A percentile compares a stretch with the other conserved stretches of the same genome.
These are phyloP conservation scores for Peronosclerospora sorghi DNA, from an alignment of 352 stramenopile species.

Conservation along the genomic window DNA sequence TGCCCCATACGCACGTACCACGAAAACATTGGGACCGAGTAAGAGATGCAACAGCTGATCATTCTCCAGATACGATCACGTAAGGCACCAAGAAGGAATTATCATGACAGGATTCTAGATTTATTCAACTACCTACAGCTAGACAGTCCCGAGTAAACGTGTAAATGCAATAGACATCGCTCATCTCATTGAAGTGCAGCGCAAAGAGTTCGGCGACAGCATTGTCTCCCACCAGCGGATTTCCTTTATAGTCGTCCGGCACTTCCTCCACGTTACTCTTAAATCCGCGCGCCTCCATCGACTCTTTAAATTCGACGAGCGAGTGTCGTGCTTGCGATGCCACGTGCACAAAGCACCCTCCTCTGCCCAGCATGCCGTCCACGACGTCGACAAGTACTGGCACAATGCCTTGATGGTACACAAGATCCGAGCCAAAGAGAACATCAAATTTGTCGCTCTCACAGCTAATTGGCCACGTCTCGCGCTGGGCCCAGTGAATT, in stretches of 20 bases:
- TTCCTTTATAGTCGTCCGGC: constrained; percentile 75
- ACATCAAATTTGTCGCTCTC: constrained; percentile 46
- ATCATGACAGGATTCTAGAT: constrained; percentile 9
- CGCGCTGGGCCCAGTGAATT: constrained; percentile 71
- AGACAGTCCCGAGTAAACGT: constrained; percentile 45
- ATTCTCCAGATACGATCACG: constrained; percentile 9
- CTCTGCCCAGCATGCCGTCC: constrained; percentile 40
- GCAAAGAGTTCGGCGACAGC: constrained; percentile 60
- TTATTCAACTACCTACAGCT: constrained; percentile 17
- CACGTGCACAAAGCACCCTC: constrained; percentile 68
- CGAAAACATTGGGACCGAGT: constrained; percentile 3
- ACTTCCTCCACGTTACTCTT: constrained; percentile 48
- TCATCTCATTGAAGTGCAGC: constrained; percentile 87
- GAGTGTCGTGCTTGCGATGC: constrained; percentile 72
- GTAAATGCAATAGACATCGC: constrained; percentile 82
- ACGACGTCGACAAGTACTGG: constrained; percentile 69
- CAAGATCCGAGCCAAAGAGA: constrained; percentile 73
- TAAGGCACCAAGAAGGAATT: constrained; percentile 2
- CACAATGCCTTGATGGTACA: constrained; percentile 81
- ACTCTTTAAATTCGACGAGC: constrained; percentile 72
- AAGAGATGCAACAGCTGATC: not conserved
- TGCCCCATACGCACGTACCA: constrained; percentile 38
- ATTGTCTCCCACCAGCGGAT: constrained; percentile 63
- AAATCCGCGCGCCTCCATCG: constrained; percentile 64
- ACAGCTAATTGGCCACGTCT: constrained; percentile 49